Evolutionary conservation across 2,329 filamentous ascomycete species (phyloP), one percentile per base, ranked within the genome.

Genomic region (Cercospora beticola): DNA sequence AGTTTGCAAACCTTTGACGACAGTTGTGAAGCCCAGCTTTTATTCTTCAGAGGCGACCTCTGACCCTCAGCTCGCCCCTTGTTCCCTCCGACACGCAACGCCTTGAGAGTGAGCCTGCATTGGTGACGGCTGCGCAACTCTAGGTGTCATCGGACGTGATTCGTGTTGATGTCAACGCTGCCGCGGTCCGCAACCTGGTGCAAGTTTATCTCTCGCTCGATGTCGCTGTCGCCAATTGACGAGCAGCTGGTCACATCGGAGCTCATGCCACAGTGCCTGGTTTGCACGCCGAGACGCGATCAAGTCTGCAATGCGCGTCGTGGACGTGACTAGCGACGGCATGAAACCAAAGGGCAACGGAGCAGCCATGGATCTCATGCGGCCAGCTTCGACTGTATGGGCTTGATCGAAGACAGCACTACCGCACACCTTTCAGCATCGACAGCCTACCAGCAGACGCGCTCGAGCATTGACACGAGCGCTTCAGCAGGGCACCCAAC

Each of bases 1-100:
- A 68, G 46, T 68, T 68, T 26, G 62, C 66, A n/a, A 67, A 64
- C 33, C 56, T 67, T 31, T 67, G 65, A 67, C 28, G 28, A 33
- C n/a, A 26, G 62, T 9, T 28, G 12, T 52, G 46, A 52, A 23
- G 18, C 12, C 18, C 46, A 23, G 46, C 36, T 40, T 40, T n/a
- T n/a, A 40, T 40, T 40, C 36, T 40, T n/a, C 36, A 40, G 16
- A n/a, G 6, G 8, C 16, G 16, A 40, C 36, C 36, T 40, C 36
- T n/a, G n/a, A n/a, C 14, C 26, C n/a, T 59, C 31, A 21, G 30
- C 57, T 36, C 26, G 49, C 4, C 49, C 21, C 10, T 28, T 54
- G 12, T 23, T 54, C 49, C 18, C 49, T n/a, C 16, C 36, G 36
- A 40, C 2, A n/a, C 16, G 14, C 36, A 40, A 40, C n/a, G 36